Base-by-base conservation (phyloP, 148 eudicot genomes). In the Limonium bicolor region DNA sequence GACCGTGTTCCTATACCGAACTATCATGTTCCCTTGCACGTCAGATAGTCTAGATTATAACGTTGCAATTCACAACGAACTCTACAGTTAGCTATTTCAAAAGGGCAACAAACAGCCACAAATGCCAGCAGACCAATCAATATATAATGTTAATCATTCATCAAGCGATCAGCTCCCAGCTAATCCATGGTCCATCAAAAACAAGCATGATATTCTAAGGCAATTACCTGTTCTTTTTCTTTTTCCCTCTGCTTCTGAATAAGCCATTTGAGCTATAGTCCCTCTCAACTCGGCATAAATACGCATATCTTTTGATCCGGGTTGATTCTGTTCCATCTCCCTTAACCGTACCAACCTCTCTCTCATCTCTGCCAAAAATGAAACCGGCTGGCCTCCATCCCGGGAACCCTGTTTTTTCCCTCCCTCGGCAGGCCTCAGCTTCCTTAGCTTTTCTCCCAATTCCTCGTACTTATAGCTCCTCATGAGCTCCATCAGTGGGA, bases 401-500 rank as follows among this genome's bases (percentile, higher is more conserved):
- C n/a, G n/a, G n/a, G n/a, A n/a, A n/a, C n/a, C n/a, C n/a, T n/a
- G n/a, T 48, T 49, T 54, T 12, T 36, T 27, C 20, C 5, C 51
- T 17, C 24, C 59, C 33, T 66, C 67, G n/a, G n/a, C n/a, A 0
- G 81, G 84, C 66, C 88, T 70, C 85, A 79, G 59, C 45, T 28
- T 51, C 71, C 53, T 67, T 76, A 84, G 56, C 53, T 51, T 68
- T 54, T 58, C 22, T 53, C 94, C 94, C 58, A 84, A 57, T 10
- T 79, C 88, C 3, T 10, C 48, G 42, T 43, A 9, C 20, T 7
- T 21, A 46, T 79, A 76, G 12, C 0, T 3, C 61, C 12, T 66
- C 28, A 53, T 3, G 7, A 77, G 55, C 16, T 50, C 62, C 3
- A 42, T 54, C 60, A 18, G 27, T 26, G 12, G 7, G 0, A 27